These are phyloP conservation scores for Geotrichum aggregatum DNA, from an alignment of 1,139 yeast genomes.

Conservation along the genomic window DNA sequence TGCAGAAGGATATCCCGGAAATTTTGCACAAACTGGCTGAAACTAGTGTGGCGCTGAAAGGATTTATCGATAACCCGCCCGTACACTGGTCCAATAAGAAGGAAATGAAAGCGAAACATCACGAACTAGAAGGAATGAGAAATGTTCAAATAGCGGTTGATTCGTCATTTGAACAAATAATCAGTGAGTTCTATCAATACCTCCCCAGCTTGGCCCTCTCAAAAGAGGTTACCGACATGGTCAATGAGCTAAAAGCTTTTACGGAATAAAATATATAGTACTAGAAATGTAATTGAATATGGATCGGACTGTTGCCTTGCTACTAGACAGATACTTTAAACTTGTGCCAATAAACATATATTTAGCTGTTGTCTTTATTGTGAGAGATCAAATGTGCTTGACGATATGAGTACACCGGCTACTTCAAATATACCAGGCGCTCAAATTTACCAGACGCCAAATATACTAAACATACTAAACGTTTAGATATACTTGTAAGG, in stretches of 20 bases:
- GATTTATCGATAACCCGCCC: slow-evolving; percentile 33
- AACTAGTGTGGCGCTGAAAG: slow-evolving; percentile 30
- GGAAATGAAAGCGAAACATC: neutral
- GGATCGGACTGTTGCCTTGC: too few relatives aligned
- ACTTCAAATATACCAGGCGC: too few relatives aligned
- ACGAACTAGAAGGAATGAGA: slow-evolving; percentile 4
- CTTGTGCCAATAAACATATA: too few relatives aligned
- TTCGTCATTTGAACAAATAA: slow-evolving; percentile 12
- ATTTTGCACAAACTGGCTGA: slow-evolving; percentile 33
- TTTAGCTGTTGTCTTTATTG: too few relatives aligned
- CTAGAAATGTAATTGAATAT: neutral
- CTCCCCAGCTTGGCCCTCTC: slow-evolving; percentile 10
- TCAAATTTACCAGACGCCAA: too few relatives aligned
- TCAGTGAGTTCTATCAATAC: slow-evolving; percentile 12
- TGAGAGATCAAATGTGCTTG: too few relatives aligned
- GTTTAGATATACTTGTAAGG: slow-evolving; percentile 78
- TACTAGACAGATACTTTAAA: too few relatives aligned
- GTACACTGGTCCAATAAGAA: slow-evolving; percentile 37
- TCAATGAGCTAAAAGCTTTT: slow-evolving; percentile 4
- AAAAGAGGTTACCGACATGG: slow-evolving; percentile 9
- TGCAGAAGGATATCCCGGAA: slow-evolving; percentile 40
- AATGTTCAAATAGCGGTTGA: slow-evolving; percentile 12
- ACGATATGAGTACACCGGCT: too few relatives aligned
- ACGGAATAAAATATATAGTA: neutral
- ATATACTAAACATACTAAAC: too few relatives aligned